Base-by-base conservation (phyloP, 2,329 filamentous ascomycete species). In the Elsinoe necatrix region DNA sequence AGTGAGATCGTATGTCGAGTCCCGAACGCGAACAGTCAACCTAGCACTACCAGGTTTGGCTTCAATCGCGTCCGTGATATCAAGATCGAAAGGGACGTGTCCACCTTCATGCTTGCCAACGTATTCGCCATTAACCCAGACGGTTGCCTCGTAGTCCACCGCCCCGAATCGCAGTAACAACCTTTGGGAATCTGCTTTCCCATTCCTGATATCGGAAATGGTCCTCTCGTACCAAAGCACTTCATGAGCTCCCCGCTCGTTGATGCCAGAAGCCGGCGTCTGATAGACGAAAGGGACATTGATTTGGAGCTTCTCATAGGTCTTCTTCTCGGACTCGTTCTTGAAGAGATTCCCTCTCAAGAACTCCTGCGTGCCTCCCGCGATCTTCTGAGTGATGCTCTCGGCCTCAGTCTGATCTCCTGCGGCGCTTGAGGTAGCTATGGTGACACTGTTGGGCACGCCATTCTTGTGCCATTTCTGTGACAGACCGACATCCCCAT, bases 231-330 rank as follows among this genome's bases (percentile, higher is more conserved):
- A 86, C 83, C 83, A 86, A 7, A 86, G 66, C 3, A 86, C 79
- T 66, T 86, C 82, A 64, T 86, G 84, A 1, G 81, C 80, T 51
- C 77, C 80, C 55, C 77, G 77, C 31, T 84, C 77, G 59, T 79
- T 74, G 61, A 86, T 80, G 1, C 82, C 81, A 0, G 82, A 85
- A 0, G 82, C 82, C 0, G 78, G 77, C 4, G 78, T 77, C 65
- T 86, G 84, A 63, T 85, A 86, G 1, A 81, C 82, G 61, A 79
- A 87, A 0, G 83, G 83, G 0, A 86, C 82, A 34, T 76, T 72
- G 60, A 86, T 86, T 8, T 74, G 72, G 23, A 74, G 73, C 64
- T 78, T 80, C 11, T 67, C 63, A 58, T 78, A 68, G 52, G 68
- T 66, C 11, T 69, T 69, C n/a, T n/a, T 37, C 11, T 14, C 48